Conservation (phyloP, 495 filamentous ascomycete species). For the Daldinia loculata region DNA sequence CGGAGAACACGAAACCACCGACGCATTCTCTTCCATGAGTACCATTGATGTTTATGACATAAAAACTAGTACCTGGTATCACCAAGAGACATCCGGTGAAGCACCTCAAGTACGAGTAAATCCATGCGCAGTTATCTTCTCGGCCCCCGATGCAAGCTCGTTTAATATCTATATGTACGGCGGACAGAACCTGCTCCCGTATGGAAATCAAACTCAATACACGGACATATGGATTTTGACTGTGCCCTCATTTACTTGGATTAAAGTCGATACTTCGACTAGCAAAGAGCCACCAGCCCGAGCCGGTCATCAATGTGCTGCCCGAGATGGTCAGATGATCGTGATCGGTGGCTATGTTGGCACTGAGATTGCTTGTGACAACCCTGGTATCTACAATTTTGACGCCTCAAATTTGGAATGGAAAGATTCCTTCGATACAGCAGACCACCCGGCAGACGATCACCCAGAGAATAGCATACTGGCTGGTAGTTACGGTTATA, state of each 20-base stretch:
- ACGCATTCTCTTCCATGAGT: constrained; percentile 71
- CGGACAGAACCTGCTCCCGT: constrained; percentile 69
- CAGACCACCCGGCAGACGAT: constrained; percentile 50
- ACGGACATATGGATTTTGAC: constrained; percentile 80
- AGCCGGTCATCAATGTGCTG: constrained; percentile 73
- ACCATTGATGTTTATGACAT: constrained; percentile 81
- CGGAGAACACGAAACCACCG: constrained; percentile 53
- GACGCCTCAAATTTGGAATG: constrained; percentile 68
- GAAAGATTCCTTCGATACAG: constrained; percentile 66
- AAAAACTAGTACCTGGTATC: constrained; percentile 78
- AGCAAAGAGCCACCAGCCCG: constrained; percentile 67
- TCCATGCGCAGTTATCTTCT: constrained; percentile 74
- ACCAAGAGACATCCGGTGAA: constrained; percentile 71
- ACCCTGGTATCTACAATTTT: constrained; percentile 75
- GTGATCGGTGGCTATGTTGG: constrained; percentile 77
- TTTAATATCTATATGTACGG: constrained; percentile 82
- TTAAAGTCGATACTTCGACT: constrained; percentile 62
- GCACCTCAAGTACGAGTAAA: constrained; percentile 74
- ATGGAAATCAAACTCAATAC: constrained; percentile 64
- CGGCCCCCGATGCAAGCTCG: constrained; percentile 73
- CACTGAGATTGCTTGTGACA: constrained; percentile 68
- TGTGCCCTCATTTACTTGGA: constrained; percentile 79
- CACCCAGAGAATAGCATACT: constrained; percentile 58
- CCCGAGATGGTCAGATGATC: constrained; percentile 75
- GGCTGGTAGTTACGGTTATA: constrained; percentile 68